phyloP scores from a whole-genome alignment of 176 grass and related monocot genomes.

The Triticum timopheevii region DNA sequence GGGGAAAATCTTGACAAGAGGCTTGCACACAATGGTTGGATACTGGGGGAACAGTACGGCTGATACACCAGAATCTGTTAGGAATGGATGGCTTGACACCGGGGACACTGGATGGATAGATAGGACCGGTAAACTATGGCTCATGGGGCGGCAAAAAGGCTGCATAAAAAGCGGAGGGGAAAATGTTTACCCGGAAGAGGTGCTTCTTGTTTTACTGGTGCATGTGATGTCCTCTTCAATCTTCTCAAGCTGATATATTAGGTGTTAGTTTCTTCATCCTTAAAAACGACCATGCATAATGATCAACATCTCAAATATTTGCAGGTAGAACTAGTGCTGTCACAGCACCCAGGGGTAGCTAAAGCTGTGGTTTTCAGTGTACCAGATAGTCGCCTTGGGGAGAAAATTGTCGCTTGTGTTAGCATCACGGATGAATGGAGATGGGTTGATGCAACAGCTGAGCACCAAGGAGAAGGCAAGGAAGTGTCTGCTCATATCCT shows the following conservation, averaged over 20 bases:
- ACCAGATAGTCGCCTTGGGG: conserved; percentile 66
- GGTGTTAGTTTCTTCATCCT: not conserved
- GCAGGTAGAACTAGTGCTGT: conserved; percentile 67
- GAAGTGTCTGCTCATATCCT: conserved; percentile 54
- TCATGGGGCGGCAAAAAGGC: conserved; percentile 73
- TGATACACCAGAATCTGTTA: conserved; percentile 18
- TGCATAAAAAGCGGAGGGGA: conserved; percentile 87
- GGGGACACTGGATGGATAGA: conserved; percentile 83
- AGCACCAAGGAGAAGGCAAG: conserved; percentile 23
- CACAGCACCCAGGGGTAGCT: conserved; percentile 59
- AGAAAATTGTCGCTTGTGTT: conserved; percentile 81
- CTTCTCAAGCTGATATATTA: not conserved
- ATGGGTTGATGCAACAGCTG: conserved; percentile 48
- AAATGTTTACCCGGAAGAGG: conserved; percentile 96
- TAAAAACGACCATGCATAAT: not conserved
- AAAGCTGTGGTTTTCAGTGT: conserved; percentile 62
- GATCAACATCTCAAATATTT: not conserved
- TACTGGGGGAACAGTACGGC: conserved; percentile 49
- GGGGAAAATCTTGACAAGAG: conserved; percentile 80
- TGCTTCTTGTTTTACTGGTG: conserved; percentile 13
- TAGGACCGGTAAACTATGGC: conserved; percentile 57
- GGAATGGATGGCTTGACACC: conserved; percentile 77
- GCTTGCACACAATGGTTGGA: conserved; percentile 84
- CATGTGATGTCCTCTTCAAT: not conserved
- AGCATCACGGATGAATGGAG: conserved; percentile 65